Percentiles rank a stretch among this genome's conserved stretches.
These are phyloP conservation scores for Ogataea pignaliae DNA, from an alignment of 805 yeast genomes.

Conservation along the genomic window DNA sequence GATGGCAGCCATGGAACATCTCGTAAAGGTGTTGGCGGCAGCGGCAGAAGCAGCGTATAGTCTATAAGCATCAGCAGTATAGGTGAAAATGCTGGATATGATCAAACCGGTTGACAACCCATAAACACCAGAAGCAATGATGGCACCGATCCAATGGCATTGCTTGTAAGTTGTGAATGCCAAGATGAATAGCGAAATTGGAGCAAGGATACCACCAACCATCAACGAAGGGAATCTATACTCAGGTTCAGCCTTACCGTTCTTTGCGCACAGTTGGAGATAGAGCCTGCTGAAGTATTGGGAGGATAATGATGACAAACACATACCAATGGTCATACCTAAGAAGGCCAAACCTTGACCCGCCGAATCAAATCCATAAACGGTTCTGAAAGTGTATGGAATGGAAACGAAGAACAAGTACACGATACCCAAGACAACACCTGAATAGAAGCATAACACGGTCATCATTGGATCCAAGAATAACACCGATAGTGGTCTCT, in stretches of 20 bases:
- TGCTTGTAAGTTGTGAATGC: constrained; percentile 54
- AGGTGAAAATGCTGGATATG: constrained; percentile 36
- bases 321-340: constrained; percentile 50
- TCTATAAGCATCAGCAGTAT: constrained; percentile 41
- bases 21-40: constrained; percentile 47
- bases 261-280: constrained; percentile 26
- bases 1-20: constrained; percentile 51
- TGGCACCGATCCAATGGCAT: constrained; percentile 51
- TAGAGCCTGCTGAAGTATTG: constrained; percentile 32
- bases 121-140: constrained; percentile 37
- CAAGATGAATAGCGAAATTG: constrained; percentile 52
- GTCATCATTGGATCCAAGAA: constrained; percentile 51
- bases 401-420: constrained; percentile 64
- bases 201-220: constrained; percentile 46
- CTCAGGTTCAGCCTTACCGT: constrained; percentile 51
- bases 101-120: constrained; percentile 42
- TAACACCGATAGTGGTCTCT: constrained; percentile 48
- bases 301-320: constrained; percentile 37
- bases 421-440: constrained; percentile 53
- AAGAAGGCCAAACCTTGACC: constrained; percentile 63
- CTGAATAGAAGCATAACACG: constrained; percentile 51
- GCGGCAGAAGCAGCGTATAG: constrained; percentile 48
- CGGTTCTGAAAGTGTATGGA: constrained; percentile 53
- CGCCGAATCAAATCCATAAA: constrained; percentile 48
- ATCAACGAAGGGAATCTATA: constrained; percentile 56